A percentile compares a stretch with the other conserved stretches of the same genome.
Evolutionary conservation across 306 rosid species (phyloP).

Genomic region (Trifolium subterraneum): DNA sequence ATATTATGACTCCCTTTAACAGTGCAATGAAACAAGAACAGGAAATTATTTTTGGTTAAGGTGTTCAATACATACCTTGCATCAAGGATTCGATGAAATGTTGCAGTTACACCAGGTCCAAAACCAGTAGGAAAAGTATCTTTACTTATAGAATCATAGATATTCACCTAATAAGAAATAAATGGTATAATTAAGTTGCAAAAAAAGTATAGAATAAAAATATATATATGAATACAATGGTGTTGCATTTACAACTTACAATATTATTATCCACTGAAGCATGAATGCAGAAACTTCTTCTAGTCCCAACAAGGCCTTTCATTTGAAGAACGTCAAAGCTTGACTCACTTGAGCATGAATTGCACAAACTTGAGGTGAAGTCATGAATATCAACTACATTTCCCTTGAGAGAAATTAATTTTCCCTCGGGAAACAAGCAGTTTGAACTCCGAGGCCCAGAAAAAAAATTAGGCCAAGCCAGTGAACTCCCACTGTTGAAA

Average conservation of each 20-base stretch:
- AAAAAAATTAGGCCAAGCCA: constrained; percentile 29
- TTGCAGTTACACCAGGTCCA: constrained; percentile 79
- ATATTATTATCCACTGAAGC: constrained; percentile 60
- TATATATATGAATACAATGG: constrained; percentile 26
- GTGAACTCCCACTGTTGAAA: constrained; percentile 32
- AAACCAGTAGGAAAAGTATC: constrained; percentile 73
- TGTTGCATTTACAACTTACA: constrained; percentile 67
- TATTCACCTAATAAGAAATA: constrained; percentile 62
- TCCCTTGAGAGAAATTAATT: constrained; percentile 65
- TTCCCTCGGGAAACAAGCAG: constrained; percentile 73
- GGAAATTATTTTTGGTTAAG: constrained; percentile 25
- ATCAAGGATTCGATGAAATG: constrained; percentile 80
- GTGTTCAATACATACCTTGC: constrained; percentile 55
- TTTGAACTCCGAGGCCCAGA: constrained; percentile 44
- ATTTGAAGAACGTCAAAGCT: constrained; percentile 48
- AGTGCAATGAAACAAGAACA: constrained; percentile 22
- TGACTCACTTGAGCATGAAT: constrained; percentile 49
- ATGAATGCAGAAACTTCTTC: constrained; percentile 70
- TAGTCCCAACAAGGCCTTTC: constrained; percentile 48
- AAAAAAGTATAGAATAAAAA: constrained; percentile 31
- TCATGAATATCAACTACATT: constrained; percentile 62
- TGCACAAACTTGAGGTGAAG: constrained; percentile 44
- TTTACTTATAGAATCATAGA: constrained; percentile 58
- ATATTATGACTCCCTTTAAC: constrained; percentile 21
- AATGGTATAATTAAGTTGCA: constrained; percentile 18